Base-by-base conservation (phyloP, 2,329 filamentous ascomycete genomes). In the Claviceps sorghi region DNA sequence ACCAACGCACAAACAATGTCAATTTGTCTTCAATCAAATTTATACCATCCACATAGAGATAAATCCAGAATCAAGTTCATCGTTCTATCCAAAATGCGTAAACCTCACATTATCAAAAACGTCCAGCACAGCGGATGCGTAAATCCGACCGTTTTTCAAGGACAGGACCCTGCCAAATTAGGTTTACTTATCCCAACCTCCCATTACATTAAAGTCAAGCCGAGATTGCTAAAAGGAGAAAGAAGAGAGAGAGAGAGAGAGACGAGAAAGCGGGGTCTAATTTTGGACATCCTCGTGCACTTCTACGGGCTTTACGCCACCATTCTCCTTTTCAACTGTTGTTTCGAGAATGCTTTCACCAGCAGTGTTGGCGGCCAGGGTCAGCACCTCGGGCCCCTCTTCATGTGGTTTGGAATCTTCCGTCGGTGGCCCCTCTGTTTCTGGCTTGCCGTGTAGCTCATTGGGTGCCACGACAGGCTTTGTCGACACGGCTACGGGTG, bases 341-440 rank as follows among this genome's bases (percentile, higher is more conserved):
- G 68, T 66, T 53, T 69, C 64, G 10, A 72, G 56, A n/a, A 74
- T 62, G 34, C 67, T 65, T 60, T 73, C 72, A 2, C 72, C 72
- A 7, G 71, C 72, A 49, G 62, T 68, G 55, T 74, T 72, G 11
- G 66, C 61, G 26, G 62, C 69, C 19, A 72, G 60, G 0, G 68
- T 68, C 60, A 72, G 68, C 22, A 21, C 15, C 42, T 65, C 59
- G 21, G 59, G 55, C 52, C 50, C 49, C 8, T 48, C 48, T 2
- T 48, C 52, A 17, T 53, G 48, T 19, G 50, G 46, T 41, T 53
- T 47, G 2, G 46, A 10, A n/a, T 51, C 19, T 9, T 54, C 21
- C 13, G 19, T 17, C n/a, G 26, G 30, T 2, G 8, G 11, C 29
- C 49, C 50, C 32, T 48, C 11, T 32, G n/a, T 13, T 50, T 49